These are phyloP conservation scores for Acephala macrosclerotiorum DNA, from an alignment of 2,329 filamentous ascomycete genomes.

Conservation along the genomic window DNA sequence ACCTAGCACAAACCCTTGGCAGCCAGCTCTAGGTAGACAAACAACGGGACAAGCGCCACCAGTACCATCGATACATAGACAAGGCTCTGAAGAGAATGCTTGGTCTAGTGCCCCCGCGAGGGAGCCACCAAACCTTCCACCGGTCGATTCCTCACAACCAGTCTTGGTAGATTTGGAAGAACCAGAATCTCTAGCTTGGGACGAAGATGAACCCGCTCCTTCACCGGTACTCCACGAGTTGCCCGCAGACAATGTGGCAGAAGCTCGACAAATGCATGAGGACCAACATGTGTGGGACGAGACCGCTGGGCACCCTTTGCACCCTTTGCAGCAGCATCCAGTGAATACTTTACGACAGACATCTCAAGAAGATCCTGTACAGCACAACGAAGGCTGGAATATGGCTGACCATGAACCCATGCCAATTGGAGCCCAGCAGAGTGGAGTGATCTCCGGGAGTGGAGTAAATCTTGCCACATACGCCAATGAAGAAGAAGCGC, in stretches of 20 bases:
- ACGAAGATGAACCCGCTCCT: slow-evolving; percentile 43
- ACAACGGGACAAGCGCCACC: slow-evolving; percentile 23
- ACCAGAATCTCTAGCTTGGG: slow-evolving; percentile 43
- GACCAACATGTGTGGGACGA: slow-evolving; percentile 42
- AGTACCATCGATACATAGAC: slow-evolving; percentile 29
- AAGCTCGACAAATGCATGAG: slow-evolving; percentile 35
- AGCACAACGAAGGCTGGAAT: slow-evolving; percentile 40
- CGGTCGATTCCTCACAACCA: slow-evolving; percentile 30
- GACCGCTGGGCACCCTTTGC: slow-evolving; percentile 26
- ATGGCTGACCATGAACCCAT: slow-evolving; percentile 37
- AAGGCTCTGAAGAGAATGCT: slow-evolving; percentile 41
- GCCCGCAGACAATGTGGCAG: slow-evolving; percentile 29
- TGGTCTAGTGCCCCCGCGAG: slow-evolving; percentile 36
- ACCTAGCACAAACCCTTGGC: slow-evolving; percentile 43
- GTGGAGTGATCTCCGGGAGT: slow-evolving; percentile 31
- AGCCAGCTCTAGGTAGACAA: slow-evolving; percentile 36
- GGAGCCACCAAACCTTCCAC: slow-evolving; percentile 23
- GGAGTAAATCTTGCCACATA: slow-evolving; percentile 26
- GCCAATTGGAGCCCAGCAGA: slow-evolving; percentile 35
- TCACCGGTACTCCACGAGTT: slow-evolving; percentile 31
- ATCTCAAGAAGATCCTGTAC: slow-evolving; percentile 26
- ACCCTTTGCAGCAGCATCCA: slow-evolving; percentile 21
- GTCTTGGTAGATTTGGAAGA: slow-evolving; percentile 41
- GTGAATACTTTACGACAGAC: not conserved
- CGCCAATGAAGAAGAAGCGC: slow-evolving; percentile 31